A percentile compares a stretch with the other conserved stretches of the same genome.
Conservation (phyloP, 163 green algal species). For the Scenedesmus sp. region DNA sequence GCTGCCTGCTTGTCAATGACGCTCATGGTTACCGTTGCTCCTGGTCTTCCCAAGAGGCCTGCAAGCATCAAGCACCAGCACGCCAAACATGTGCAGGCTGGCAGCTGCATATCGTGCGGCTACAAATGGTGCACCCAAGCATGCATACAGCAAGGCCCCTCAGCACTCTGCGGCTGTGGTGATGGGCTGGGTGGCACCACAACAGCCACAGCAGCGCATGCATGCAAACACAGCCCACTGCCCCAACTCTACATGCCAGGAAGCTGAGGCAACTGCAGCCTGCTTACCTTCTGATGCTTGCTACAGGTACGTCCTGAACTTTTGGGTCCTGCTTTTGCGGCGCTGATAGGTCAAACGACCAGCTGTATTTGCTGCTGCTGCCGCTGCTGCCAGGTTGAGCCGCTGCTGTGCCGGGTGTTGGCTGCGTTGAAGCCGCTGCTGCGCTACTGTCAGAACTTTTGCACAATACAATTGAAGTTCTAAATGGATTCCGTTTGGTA, state of each 20-base stretch:
- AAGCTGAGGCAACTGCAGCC: not conserved
- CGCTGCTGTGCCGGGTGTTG: not conserved
- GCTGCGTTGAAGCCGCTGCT: slow-evolving; percentile 5
- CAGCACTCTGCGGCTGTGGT: too few relatives aligned
- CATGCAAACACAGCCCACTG: not conserved
- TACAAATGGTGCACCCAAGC: not conserved
- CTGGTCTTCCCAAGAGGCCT: slow-evolving; percentile 70
- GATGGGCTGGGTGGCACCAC: not conserved
- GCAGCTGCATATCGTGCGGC: not conserved
- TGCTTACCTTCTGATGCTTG: slow-evolving; percentile 62
- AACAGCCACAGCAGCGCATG: not conserved
- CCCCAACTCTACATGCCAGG: not conserved
- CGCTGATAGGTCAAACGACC: slow-evolving; percentile 54
- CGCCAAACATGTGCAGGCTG: not conserved
- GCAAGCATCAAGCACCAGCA: not conserved
- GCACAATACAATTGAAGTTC: not conserved
- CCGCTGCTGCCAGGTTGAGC: not conserved
- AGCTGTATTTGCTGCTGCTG: slow-evolving; percentile 65
- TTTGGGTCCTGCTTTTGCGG: slow-evolving; percentile 44
- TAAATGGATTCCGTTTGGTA: too few relatives aligned
- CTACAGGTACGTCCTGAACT: slow-evolving; percentile 70
- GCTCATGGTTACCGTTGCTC: slow-evolving; percentile 64
- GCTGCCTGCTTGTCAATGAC: not conserved
- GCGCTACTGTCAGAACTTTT: not conserved
- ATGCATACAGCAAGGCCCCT: not conserved